Percentiles rank a stretch among this genome's conserved stretches.
Evolutionary conservation across 257 asterid species (phyloP).

Genomic region (Solanum chilense): DNA sequence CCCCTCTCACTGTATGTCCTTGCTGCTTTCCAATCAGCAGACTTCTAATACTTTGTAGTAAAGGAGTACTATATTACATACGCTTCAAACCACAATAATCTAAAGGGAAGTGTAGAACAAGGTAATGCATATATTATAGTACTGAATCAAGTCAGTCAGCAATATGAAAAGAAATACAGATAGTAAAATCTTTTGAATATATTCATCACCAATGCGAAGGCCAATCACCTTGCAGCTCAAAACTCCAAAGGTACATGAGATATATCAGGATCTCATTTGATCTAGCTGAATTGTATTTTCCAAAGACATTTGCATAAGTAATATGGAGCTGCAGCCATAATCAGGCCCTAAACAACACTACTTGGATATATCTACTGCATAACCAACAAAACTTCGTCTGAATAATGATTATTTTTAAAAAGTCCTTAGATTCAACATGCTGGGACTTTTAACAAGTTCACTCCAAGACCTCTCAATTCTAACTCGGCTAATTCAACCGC

Average conservation of each 20-base stretch:
- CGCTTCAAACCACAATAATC: slow-evolving; percentile 2
- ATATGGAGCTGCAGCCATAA: neutral
- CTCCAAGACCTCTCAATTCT: neutral
- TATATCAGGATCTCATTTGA: neutral
- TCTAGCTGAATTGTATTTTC: neutral
- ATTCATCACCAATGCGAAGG: neutral
- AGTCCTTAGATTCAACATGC: neutral
- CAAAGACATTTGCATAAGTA: neutral
- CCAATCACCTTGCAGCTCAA: neutral
- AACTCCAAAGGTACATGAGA: neutral
- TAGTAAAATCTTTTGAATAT: neutral
- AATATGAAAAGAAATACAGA: neutral
- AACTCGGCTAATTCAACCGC: neutral
- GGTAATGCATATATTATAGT: neutral
- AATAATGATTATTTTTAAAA: neutral
- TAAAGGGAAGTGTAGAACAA: neutral
- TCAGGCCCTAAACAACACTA: neutral
- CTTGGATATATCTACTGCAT: neutral
- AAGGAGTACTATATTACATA: slow-evolving; percentile 29
- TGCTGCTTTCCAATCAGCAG: slow-evolving; percentile 97
- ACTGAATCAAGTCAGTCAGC: neutral
- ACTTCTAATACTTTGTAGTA: slow-evolving; percentile 90
- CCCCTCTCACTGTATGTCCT: slow-evolving; percentile 54
- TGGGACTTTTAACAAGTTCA: neutral
- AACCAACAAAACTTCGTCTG: neutral